These are phyloP conservation scores for Decorospora gaudefroyi DNA, from an alignment of 2,329 filamentous ascomycete species.

Conservation along the genomic window DNA sequence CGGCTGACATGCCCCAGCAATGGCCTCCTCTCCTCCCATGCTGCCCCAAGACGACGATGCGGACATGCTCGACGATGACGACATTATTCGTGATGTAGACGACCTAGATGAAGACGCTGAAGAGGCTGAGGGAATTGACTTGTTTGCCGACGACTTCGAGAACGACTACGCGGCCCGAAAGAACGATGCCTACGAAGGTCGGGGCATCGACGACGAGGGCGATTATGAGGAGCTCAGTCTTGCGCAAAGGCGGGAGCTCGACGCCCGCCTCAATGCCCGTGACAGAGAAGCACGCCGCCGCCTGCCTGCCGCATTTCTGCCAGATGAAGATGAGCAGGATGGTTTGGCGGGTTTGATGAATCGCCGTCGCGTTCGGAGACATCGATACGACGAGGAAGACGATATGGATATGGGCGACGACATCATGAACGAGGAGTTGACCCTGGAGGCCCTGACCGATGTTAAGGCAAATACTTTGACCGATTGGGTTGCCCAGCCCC, in stretches of 20 bases:
- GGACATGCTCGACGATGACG: conserved; percentile 70
- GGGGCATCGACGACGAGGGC: conserved; percentile 79
- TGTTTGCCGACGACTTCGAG: conserved; percentile 72
- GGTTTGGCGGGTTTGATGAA: conserved; percentile 81
- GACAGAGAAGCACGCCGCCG: conserved; percentile 70
- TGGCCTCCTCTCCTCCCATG: conserved; percentile 65
- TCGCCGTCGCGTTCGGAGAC: conserved; percentile 81
- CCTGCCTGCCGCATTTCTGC: conserved; percentile 73
- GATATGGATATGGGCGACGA: conserved; percentile 87
- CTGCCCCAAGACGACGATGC: conserved; percentile 72
- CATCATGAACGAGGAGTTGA: conserved; percentile 94
- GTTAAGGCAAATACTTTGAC: conserved; percentile 92
- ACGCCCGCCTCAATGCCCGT: conserved; percentile 72
- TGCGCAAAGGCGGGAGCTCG: conserved; percentile 69
- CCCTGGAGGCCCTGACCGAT: conserved; percentile 86
- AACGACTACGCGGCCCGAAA: conserved; percentile 61
- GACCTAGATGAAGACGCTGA: conserved; percentile 71
- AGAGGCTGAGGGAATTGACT: conserved; percentile 70
- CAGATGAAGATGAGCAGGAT: conserved; percentile 84
- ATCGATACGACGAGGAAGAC: conserved; percentile 94
- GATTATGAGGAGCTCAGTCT: conserved; percentile 73
- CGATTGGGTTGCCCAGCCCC: conserved; percentile 90
- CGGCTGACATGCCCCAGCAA: conserved; percentile 49
- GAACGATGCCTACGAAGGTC: conserved; percentile 66
- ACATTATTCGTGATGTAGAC: conserved; percentile 67